phyloP scores from a whole-genome alignment of 305 asterid species.

The Rubia balearica region DNA sequence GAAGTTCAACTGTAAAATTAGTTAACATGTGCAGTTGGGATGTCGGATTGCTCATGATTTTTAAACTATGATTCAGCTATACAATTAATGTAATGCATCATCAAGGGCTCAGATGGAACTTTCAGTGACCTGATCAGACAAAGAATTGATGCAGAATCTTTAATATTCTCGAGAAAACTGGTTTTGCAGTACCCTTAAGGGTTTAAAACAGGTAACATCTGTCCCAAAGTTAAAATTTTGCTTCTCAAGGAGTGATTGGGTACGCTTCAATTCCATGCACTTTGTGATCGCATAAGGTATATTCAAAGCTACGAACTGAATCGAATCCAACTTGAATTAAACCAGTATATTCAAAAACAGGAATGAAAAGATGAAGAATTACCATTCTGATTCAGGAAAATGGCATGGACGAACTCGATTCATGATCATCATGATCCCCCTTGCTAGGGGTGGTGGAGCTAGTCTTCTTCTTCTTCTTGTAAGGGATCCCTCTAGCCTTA shows the following conservation, averaged over 20 bases:
- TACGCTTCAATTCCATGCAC: constrained; percentile 10
- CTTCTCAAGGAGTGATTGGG: neutral
- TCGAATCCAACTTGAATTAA: neutral
- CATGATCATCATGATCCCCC: constrained; percentile 18
- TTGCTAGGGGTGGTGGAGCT: constrained; percentile 8
- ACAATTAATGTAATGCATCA: neutral
- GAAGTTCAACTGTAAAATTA: neutral
- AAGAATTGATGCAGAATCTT: neutral
- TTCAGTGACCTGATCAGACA: neutral
- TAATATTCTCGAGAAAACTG: neutral
- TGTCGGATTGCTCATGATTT: neutral
- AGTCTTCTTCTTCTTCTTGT: constrained; percentile 49
- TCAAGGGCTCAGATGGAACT: constrained; percentile 12
- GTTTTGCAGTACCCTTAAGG: neutral
- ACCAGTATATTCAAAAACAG: neutral
- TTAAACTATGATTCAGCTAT: neutral
- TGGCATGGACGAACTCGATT: constrained; percentile 37
- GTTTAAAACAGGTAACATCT: neutral
- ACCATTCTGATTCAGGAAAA: constrained; percentile 30
- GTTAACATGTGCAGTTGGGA: neutral
- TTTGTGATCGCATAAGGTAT: neutral
- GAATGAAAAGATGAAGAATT: neutral
- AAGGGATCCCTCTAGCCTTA: constrained; percentile 65
- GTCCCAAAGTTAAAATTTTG: too few species aligned
- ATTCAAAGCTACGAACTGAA: neutral